Base-by-base conservation (phyloP, 1,284 basidiomycete species). In the Puccinia novopanici region DNA sequence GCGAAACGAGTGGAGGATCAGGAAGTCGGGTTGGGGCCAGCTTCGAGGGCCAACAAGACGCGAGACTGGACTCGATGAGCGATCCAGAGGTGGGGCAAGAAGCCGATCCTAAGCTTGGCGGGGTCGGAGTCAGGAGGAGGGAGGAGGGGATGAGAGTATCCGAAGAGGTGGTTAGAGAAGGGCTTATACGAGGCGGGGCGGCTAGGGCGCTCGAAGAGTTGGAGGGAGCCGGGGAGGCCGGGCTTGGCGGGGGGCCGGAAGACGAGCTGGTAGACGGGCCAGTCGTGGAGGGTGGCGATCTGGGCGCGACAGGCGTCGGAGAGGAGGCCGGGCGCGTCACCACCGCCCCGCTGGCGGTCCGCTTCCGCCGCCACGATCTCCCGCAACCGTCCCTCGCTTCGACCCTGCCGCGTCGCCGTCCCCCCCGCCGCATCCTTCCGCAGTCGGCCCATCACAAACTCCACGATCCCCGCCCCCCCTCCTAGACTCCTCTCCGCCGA, bases 401-500 rank as follows among this genome's bases (percentile, higher is more conserved):
- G n/a, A 2, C 19, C 40, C 48, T 50, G 42, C 15, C 48, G 27
- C 13, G 10, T 68, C n/a, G 0, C 19, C 8, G 5, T 40, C 13
- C 0, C 17, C 4, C 37, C 45, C 13, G 10, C 1, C 42, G 48
- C 8, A 10, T 15, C 22, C 3, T 4, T 2, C 9, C 27, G 40
- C 2, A 68, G 27, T 12, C 48, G 42, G 9, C 27, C 42, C 4
- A 2, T 4, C 19, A 77, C 22, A 24, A 77, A 67, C 15, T 30
- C 13, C 10, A 77, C 30, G n/a, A 77, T 77, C 37, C 15, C 24
- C 12, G 24, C 45, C 0, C 75, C 75, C 1, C 12, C 52, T 13
- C 55, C 63, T 3, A 77, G 48, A 57, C 75, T 55, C 13, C 30
- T 24, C 30, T 61, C 48, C 30, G 42, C 52, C 40, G 75, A 67